Base-by-base conservation (phyloP, 1,284 basidiomycete genomes). In the Crucibulum parvulum region DNA sequence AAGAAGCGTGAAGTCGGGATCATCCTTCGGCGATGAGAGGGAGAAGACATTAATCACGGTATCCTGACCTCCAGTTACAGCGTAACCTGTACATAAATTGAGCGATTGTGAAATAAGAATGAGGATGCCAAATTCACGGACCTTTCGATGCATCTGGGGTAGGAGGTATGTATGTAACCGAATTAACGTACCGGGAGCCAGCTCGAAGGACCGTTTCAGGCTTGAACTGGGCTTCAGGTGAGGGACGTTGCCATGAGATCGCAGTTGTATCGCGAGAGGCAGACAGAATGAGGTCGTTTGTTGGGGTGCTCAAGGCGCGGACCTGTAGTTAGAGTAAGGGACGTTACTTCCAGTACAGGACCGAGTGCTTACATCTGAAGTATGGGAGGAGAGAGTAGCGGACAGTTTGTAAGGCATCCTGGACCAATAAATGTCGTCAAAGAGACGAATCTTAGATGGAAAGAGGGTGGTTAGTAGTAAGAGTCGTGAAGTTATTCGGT, bases 241-340 rank as follows among this genome's bases (percentile, higher is more conserved):
- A 72, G n/a, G 81, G 71, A 65, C 87, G 85, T 59, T 85, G 80
- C 96, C 96, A 98, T 41, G 88, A 82, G 70, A 96, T 92, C 57
- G 95, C 92, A 16, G 94, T 94, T 10, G 92, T 85, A 81, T 98
- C 96, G 70, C 96, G 88, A 37, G 95, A 96, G 57, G 91, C 92
- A 16, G 94, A 97, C 63, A 97, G 84, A 62, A 98, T 81, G 63
- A 93, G 82, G 67, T 88, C 80, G 75, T 89, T 78, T 38, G 86
- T 85, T 38, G 92, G 91, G 50, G 91, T 86, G 57, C 78, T 83
- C 60, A 95, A 81, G 36, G 86, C 90, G 69, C 91, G 90, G 67
- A 95, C 93, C 91, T 94, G 63, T 37, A 68, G 63, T 62, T 64
- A 60, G 63, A 71, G 61, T 57, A 57, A 64, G 50, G 39, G 35